Evolutionary conservation across 2,329 filamentous ascomycete species (phyloP).

Genomic region (Didymella lethalis): DNA sequence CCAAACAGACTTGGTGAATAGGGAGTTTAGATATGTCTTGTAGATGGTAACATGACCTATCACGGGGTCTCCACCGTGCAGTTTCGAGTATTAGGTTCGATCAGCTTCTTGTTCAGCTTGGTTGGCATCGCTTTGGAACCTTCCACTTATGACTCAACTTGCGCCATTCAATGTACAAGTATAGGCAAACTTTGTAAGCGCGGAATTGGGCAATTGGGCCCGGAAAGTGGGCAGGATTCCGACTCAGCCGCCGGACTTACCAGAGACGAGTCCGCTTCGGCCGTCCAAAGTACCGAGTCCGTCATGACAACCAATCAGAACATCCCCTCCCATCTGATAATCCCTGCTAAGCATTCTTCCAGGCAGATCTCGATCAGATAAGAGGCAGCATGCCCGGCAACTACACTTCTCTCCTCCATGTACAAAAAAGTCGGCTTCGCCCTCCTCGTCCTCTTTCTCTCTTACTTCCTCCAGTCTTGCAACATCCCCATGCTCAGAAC

Average conservation of each 20-base stretch:
- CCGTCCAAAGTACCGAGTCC: constrained; percentile 4
- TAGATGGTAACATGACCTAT: background rate
- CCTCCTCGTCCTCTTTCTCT: background rate
- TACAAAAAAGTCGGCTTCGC: constrained; percentile 9
- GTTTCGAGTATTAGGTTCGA: no score
- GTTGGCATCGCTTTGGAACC: background rate
- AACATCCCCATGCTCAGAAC: constrained; percentile 9
- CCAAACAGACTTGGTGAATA: constrained; percentile 29
- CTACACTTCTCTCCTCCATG: background rate
- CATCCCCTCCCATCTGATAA: constrained; percentile 14
- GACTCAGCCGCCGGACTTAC: constrained; percentile 1
- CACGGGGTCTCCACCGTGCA: no score
- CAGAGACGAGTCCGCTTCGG: constrained; percentile 1
- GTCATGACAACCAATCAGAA: background rate
- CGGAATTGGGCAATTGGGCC: background rate
- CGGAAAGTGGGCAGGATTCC: constrained; percentile 14
- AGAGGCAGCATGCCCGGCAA: constrained; percentile 13
- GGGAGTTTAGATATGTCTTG: constrained; percentile 22
- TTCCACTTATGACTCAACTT: background rate
- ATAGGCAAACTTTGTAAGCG: constrained; percentile 1
- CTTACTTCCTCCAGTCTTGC: background rate
- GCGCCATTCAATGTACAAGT: background rate
- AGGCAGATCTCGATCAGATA: constrained; percentile 15
- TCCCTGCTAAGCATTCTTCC: constrained; percentile 19
- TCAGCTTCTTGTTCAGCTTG: background rate